Percentiles rank a stretch among this genome's conserved stretches.
These are phyloP conservation scores for Metarhizium sp. DNA, from an alignment of 2,329 filamentous ascomycete species.

Conservation along the genomic window DNA sequence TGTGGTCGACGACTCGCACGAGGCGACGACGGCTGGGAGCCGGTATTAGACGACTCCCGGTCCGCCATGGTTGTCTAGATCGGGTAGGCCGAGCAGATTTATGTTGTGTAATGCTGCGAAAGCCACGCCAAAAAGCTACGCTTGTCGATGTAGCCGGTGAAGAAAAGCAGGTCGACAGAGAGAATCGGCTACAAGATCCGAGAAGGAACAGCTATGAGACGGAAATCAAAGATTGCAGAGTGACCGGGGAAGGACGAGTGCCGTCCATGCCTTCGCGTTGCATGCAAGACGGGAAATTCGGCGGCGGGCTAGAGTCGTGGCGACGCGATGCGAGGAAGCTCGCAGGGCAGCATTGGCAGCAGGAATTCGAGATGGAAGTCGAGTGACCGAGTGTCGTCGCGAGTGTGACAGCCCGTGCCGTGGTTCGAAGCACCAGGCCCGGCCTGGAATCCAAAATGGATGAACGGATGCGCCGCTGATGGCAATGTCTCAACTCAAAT, in stretches of 20 bases:
- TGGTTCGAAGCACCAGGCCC: too few relatives aligned
- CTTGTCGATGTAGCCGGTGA: neutral
- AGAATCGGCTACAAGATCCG: neutral
- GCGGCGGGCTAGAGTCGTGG: neutral
- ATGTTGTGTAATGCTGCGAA: neutral
- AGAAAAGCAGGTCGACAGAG: neutral
- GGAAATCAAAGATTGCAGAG: neutral
- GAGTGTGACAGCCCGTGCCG: too few relatives aligned
- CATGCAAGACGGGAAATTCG: neutral
- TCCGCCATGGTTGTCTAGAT: conserved; percentile 18
- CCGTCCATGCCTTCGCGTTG: neutral
- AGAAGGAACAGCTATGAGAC: neutral
- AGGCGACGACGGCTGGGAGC: conserved; percentile 25
- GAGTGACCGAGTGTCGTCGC: too few relatives aligned
- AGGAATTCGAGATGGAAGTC: too few relatives aligned
- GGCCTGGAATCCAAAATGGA: too few relatives aligned
- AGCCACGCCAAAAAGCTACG: neutral
- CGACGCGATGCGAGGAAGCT: neutral
- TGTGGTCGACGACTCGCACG: conserved; percentile 18
- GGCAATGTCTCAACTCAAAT: too few relatives aligned
- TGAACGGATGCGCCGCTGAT: too few relatives aligned
- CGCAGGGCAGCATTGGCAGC: neutral
- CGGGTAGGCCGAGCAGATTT: neutral
- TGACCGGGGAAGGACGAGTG: neutral
- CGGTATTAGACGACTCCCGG: conserved; percentile 14